A percentile compares a stretch with the other conserved stretches of the same genome.
Conservation (phyloP, 148 eudicot species). For the Camellia sinensis region DNA sequence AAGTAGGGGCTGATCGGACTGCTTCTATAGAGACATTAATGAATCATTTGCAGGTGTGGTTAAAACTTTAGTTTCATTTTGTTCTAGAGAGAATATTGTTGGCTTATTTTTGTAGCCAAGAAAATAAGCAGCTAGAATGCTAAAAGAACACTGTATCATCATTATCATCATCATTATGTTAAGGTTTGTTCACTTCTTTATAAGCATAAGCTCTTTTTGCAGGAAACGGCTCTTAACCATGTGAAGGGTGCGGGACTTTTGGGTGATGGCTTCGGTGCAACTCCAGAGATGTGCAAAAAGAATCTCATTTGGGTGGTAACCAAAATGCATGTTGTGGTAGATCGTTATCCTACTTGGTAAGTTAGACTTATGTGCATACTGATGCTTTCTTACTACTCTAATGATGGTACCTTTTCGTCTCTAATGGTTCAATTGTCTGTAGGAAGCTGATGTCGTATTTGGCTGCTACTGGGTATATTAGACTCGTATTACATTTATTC, state of each 20-base stretch:
- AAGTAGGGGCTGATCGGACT: conserved; percentile 93
- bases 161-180: background rate
- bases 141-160: background rate
- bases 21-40: conserved; percentile 95
- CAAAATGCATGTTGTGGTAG: conserved; percentile 85
- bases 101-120: background rate
- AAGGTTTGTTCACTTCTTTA: background rate
- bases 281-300: conserved; percentile 91
- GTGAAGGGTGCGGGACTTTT: conserved; percentile 76
- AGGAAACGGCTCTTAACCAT: conserved; percentile 98
- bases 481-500: background rate
- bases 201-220: conserved; percentile 22
- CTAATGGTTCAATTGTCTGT: background rate
- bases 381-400: background rate
- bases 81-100: background rate
- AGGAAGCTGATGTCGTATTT: background rate
- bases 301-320: conserved; percentile 94
- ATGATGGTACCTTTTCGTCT: background rate
- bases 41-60: conserved; percentile 95
- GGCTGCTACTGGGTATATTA: background rate
- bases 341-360: conserved; percentile 96
- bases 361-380: conserved; percentile 9
- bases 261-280: conserved; percentile 94
- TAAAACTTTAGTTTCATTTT: background rate
- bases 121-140: background rate